These are phyloP conservation scores for Penicillium paradoxum DNA, from an alignment of 495 filamentous ascomycete species.

Conservation along the genomic window DNA sequence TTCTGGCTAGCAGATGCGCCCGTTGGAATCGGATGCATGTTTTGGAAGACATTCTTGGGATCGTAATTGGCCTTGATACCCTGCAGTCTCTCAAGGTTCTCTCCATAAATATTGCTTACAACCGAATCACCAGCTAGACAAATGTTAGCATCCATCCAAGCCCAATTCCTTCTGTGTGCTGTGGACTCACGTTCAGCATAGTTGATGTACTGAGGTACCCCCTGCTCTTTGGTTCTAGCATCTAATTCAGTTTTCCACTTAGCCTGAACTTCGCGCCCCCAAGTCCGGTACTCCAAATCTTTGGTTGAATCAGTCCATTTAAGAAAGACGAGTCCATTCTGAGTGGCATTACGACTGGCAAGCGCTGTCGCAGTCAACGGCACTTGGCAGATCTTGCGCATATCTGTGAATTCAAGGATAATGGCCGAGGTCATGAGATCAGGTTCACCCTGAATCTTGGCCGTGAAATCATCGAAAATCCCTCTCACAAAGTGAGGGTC, in stretches of 20 bases:
- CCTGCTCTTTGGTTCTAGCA: background rate
- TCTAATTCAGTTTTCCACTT: conserved; percentile 29
- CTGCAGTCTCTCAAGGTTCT: conserved; percentile 41
- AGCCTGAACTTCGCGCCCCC: conserved; percentile 26
- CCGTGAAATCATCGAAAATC: conserved; percentile 36
- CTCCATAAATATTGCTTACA: conserved; percentile 38
- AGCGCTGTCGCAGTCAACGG: conserved; percentile 24
- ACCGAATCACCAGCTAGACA: conserved; percentile 29
- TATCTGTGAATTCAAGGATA: conserved; percentile 32
- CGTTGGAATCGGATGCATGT: conserved; percentile 32
- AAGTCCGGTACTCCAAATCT: conserved; percentile 27
- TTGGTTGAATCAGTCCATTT: conserved; percentile 27
- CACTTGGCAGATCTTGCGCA: conserved; percentile 30
- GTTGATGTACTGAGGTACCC: conserved; percentile 35
- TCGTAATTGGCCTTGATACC: conserved; percentile 51
- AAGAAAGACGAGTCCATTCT: conserved; percentile 35
- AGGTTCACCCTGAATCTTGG: conserved; percentile 20
- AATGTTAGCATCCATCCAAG: conserved; percentile 1
- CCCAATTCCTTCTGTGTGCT: background rate
- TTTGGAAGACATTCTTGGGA: conserved; percentile 50
- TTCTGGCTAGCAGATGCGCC: background rate
- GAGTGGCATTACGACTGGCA: conserved; percentile 27
- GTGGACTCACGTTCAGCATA: conserved; percentile 40
- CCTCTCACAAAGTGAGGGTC: conserved; percentile 28
- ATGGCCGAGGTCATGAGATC: conserved; percentile 25